Evolutionary conservation across 805 yeast genomes (phyloP).

Genomic region (Candida ascalaphidarum): DNA sequence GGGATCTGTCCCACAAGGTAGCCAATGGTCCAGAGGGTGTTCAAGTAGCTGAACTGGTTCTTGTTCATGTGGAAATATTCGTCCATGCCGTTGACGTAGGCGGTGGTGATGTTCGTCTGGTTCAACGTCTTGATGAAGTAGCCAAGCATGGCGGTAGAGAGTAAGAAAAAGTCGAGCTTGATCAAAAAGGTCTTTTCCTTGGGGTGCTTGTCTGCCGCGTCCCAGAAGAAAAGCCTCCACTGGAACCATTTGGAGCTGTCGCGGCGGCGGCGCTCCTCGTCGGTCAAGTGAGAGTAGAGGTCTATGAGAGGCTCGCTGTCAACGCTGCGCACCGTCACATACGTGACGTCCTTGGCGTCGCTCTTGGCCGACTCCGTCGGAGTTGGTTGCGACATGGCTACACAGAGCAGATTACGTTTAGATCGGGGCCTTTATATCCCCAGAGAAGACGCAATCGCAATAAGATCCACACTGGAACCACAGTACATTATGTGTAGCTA

Average conservation of each 20-base stretch:
- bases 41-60: slow-evolving; percentile 10
- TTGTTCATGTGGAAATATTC: slow-evolving; percentile 8
- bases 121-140: slow-evolving; percentile 11
- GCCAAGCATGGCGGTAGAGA: slow-evolving; percentile 12
- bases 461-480: too few relatives aligned
- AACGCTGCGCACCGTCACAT: too few relatives aligned
- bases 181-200: slow-evolving; percentile 22
- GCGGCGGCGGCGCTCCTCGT: slow-evolving; percentile 12
- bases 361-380: too few relatives aligned
- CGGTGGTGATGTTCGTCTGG: slow-evolving; percentile 9
- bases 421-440: too few relatives aligned
- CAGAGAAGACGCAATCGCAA: too few relatives aligned
- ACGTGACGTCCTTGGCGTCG: too few relatives aligned
- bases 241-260: slow-evolving; percentile 12
- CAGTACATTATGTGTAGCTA: too few relatives aligned
- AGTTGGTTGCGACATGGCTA: too few relatives aligned
- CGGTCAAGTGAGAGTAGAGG: slow-evolving; percentile 7
- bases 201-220: slow-evolving; percentile 29
- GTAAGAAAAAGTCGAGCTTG: slow-evolving; percentile 24
- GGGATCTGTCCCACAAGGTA: slow-evolving; percentile 9
- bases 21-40: slow-evolving; percentile 8
- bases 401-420: too few relatives aligned
- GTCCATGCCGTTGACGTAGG: slow-evolving; percentile 10
- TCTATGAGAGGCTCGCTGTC: slow-evolving; percentile 13
- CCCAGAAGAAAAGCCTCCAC: slow-evolving; percentile 23